Evolutionary conservation across 108 stramenopile species (phyloP), one percentile per base, ranked within the genome.

Genomic region (Fragilariopsis cylindrus): DNA sequence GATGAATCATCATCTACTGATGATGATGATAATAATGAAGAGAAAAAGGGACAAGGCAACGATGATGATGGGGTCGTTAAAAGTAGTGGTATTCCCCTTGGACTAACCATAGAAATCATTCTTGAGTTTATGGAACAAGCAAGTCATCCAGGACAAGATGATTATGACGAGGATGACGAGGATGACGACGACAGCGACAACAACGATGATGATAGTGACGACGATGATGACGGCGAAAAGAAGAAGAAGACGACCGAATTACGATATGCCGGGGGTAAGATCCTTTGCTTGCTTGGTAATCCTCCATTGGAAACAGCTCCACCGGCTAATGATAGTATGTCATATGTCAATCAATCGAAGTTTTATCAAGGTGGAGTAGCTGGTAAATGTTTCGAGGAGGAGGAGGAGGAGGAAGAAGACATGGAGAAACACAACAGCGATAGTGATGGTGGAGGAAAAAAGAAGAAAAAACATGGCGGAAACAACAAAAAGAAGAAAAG

Each of bases 241-340:
- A 49, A n/a, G 2, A 7, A 49, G 7, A 30, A 39, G 42, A 47
- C 11, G 56, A 58, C 57, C 19, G 6, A 60, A 42, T 18, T 86
- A 3, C 76, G 52, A 4, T 87, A 84, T 74, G 80, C 81, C 13
- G 86, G 86, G 13, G 88, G 85, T 3, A 78, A 83, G 60, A 72
- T 89, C 15, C 53, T 83, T 44, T 76, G 73, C 49, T 54, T 89
- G 49, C 76, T 89, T 15, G 77, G 70, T 18, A 65, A 73, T 62
- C 80, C 81, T 42, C 82, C 85, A 48, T 58, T 72, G 50, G 75
- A 81, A 69, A 67, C 72, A 12, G 50, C 46, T 11, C 57, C 65
- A n/a, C 65, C 63, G 42, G 11, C 58, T 11, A 42, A 48, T 44
- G 48, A 48, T 44, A 67, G 48, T 42, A 7, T 19, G 48, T 48